Conservation (phyloP, 192 early-diverging fungal species). For the Backusella sp. region DNA sequence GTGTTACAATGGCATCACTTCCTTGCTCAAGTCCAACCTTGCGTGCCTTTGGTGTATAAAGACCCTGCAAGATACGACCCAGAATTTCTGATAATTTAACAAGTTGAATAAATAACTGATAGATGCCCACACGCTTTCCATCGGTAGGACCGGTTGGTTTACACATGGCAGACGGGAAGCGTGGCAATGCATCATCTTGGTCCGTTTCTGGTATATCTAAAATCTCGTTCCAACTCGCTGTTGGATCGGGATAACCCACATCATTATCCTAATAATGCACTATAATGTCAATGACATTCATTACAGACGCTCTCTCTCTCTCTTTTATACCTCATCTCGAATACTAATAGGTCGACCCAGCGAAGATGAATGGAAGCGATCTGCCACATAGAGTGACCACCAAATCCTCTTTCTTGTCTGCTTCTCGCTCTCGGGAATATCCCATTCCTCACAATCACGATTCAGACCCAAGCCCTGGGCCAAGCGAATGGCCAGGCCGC, state of each 20-base stretch:
- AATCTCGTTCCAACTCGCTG: conserved; percentile 29
- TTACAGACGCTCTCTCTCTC: too few species aligned
- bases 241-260: conserved; percentile 27
- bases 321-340: conserved; percentile 33
- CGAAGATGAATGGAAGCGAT: conserved; percentile 64
- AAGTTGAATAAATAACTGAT: conserved; percentile 36
- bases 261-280: conserved; percentile 27
- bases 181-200: conserved; percentile 7
- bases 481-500: conserved; percentile 14
- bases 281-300: not conserved
- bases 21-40: conserved; percentile 27
- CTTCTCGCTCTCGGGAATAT: conserved; percentile 50
- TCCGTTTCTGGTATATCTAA: conserved; percentile 23
- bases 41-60: conserved; percentile 37
- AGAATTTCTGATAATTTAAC: conserved; percentile 38
- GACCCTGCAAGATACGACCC: conserved; percentile 34
- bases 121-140: conserved; percentile 21
- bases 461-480: conserved; percentile 79
- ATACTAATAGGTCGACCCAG: conserved; percentile 61
- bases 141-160: not conserved
- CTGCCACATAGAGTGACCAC: conserved; percentile 73
- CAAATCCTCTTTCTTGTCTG: conserved; percentile 71
- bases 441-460: conserved; percentile 60
- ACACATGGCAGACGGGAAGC: conserved; percentile 23
- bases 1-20: conserved; percentile 33